Evolutionary conservation across 2,329 filamentous ascomycete species (phyloP).

Genomic region (Trichophyton equinum): DNA sequence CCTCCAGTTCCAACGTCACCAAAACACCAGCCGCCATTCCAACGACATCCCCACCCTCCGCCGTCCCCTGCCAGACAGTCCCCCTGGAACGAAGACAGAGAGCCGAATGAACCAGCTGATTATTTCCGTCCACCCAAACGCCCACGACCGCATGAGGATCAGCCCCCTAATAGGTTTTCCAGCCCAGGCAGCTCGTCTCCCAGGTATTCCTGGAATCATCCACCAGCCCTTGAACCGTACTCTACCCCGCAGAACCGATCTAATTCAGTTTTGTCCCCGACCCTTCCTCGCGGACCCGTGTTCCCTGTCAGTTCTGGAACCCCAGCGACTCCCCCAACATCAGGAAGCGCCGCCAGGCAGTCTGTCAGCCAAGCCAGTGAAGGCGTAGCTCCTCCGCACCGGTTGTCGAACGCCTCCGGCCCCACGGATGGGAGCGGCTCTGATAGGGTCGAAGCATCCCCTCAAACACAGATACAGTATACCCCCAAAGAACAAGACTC

Average conservation of each 20-base stretch:
- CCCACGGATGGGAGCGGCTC: neutral
- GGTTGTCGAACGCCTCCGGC: neutral
- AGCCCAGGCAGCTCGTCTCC: constrained; percentile 4
- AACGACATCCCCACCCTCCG: neutral
- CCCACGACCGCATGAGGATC: constrained; percentile 6
- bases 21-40: neutral
- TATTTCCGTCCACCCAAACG: constrained; percentile 11
- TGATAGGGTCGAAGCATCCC: neutral
- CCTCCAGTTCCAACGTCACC: neutral
- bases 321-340: constrained; percentile 3
- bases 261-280: neutral
- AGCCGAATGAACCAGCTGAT: constrained; percentile 9
- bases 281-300: neutral
- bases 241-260: neutral
- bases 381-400: neutral
- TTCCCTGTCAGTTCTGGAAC: constrained; percentile 4
- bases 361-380: neutral
- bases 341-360: neutral
- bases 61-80: neutral
- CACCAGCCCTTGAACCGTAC: neutral
- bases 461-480: neutral
- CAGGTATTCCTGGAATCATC: neutral
- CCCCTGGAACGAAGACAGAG: constrained; percentile 10
- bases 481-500: neutral
- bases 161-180: neutral